These are phyloP conservation scores for Penicillium decumbens DNA, from an alignment of 2,329 filamentous ascomycete genomes.

Conservation along the genomic window DNA sequence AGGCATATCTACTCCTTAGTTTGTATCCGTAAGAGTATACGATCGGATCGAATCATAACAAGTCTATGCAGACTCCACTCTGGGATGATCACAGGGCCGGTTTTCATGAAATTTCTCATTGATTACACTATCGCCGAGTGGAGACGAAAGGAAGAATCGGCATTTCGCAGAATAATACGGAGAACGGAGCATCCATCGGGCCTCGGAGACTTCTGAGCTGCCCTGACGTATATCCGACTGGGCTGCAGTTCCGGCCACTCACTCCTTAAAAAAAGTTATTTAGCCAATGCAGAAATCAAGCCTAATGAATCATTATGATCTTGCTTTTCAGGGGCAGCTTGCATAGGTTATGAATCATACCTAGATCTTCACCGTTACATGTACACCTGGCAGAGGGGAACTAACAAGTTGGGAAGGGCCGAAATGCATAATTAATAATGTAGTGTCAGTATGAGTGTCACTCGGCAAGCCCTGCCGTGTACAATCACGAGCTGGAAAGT, in stretches of 20 bases:
- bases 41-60: conserved; percentile 18
- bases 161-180: conserved; percentile 13
- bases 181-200: conserved; percentile 17
- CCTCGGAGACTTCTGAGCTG: conserved; percentile 13
- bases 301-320: conserved; percentile 4
- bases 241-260: conserved; percentile 15
- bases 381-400: neutral
- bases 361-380: neutral
- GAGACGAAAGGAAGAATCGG: conserved; percentile 13
- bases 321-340: neutral
- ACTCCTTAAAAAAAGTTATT: neutral
- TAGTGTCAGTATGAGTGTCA: neutral
- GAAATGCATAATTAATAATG: conserved; percentile 7
- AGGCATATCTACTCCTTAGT: neutral
- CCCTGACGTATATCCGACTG: conserved; percentile 20
- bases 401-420: too few relatives aligned
- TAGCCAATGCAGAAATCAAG: neutral
- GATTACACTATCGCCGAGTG: conserved; percentile 7
- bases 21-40: neutral
- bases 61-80: conserved; percentile 9
- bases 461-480: conserved; percentile 12
- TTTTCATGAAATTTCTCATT: conserved; percentile 4
- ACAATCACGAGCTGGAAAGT: neutral
- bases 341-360: too few relatives aligned
- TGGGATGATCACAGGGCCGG: conserved; percentile 14